phyloP scores from a whole-genome alignment of 2,329 filamentous ascomycete species.

The Colletotrichum acutatum region DNA sequence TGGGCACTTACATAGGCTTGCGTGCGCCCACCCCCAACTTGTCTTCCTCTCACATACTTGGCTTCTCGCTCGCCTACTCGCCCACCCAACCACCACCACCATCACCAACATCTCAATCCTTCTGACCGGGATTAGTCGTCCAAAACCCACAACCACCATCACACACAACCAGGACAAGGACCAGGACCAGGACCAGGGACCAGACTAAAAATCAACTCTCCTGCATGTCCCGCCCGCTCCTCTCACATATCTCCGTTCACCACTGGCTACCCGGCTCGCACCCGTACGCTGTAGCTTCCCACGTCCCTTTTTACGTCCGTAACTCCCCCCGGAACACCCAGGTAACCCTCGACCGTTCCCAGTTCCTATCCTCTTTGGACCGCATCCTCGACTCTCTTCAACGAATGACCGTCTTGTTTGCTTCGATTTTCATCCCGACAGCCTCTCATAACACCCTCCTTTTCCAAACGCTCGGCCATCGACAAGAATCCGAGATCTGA shows the following conservation, averaged over 20 bases:
- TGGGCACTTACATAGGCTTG: constrained; percentile 26
- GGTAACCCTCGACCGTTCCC: constrained; percentile 21
- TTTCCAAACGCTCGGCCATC: constrained; percentile 15
- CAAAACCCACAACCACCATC: background rate
- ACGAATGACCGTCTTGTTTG: constrained; percentile 30
- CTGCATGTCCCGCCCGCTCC: constrained; percentile 31
- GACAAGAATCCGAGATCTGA: constrained; percentile 29
- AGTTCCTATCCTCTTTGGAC: constrained; percentile 19
- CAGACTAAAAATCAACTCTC: constrained; percentile 16
- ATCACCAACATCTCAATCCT: background rate
- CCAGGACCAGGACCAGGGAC: background rate
- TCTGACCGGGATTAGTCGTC: background rate
- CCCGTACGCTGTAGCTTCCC: constrained; percentile 13
- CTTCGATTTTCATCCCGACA: constrained; percentile 14
- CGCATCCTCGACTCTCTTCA: background rate
- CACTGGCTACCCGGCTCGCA: constrained; percentile 12
- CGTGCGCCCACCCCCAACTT: constrained; percentile 9
- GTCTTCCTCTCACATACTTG: background rate
- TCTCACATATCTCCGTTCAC: constrained; percentile 15
- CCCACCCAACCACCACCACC: constrained; percentile 1
- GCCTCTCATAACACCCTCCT: constrained; percentile 31
- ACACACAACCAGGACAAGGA: background rate
- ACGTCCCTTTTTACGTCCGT: constrained; percentile 35
- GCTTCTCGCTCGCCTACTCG: background rate
- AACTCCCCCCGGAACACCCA: constrained; percentile 29